Evolutionary conservation across 2,329 filamentous ascomycete genomes (phyloP).

Genomic region (Fusarium hostae): DNA sequence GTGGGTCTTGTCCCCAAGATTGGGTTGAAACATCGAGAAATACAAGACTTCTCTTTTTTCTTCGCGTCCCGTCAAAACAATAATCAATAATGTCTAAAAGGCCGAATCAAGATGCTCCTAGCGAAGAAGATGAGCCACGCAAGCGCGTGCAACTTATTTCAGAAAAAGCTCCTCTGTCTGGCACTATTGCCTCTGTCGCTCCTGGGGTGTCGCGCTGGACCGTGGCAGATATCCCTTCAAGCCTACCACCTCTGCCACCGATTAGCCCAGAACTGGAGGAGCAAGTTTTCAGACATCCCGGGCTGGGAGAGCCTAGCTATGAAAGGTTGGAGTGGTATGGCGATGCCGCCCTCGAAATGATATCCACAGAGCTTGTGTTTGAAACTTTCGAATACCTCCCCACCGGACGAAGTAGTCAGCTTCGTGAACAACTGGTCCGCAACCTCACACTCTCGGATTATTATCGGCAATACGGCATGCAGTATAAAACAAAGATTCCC

Average conservation of each 20-base stretch:
- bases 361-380: conserved; percentile 80
- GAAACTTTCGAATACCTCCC: conserved; percentile 72
- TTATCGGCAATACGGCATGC: conserved; percentile 76
- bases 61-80: not conserved
- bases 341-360: conserved; percentile 84
- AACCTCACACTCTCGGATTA: conserved; percentile 82
- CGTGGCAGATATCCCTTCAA: conserved; percentile 58
- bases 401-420: conserved; percentile 76
- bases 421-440: conserved; percentile 82
- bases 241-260: conserved; percentile 68
- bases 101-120: not conserved
- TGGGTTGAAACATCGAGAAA: not conserved
- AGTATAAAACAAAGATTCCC: conserved; percentile 70
- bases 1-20: not conserved
- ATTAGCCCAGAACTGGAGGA: conserved; percentile 70
- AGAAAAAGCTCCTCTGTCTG: not conserved
- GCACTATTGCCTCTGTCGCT: conserved; percentile 7
- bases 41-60: not conserved
- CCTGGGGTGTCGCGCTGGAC: conserved; percentile 54
- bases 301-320: conserved; percentile 64
- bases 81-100: conserved; percentile 15
- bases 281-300: conserved; percentile 75
- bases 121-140: conserved; percentile 12
- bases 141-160: conserved; percentile 34
- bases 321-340: conserved; percentile 90